These are phyloP conservation scores for Ustulina deusta DNA, from an alignment of 2,329 filamentous ascomycete species.

Conservation along the genomic window DNA sequence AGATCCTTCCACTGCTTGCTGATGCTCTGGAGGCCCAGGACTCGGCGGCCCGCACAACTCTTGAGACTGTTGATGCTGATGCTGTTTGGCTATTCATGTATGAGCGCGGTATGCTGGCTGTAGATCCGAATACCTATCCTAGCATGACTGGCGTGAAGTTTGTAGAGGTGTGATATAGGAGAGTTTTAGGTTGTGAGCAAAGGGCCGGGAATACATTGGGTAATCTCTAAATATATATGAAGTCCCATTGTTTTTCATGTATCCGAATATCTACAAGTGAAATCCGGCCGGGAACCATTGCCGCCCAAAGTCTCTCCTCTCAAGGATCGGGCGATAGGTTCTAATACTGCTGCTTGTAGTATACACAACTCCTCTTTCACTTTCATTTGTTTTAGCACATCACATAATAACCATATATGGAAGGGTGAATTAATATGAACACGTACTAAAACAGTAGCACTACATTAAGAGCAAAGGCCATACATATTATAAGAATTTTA, in stretches of 20 bases:
- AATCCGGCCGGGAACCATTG: neutral
- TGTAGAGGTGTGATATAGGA: constrained; percentile 38
- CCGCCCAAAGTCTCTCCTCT: too few relatives aligned
- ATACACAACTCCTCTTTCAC: too few relatives aligned
- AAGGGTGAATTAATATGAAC: neutral
- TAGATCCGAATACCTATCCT: constrained; percentile 53
- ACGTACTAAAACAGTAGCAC: neutral
- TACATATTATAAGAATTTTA: too few relatives aligned
- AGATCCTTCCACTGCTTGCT: constrained; percentile 73
- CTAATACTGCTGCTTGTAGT: too few relatives aligned
- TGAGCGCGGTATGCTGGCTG: constrained; percentile 56
- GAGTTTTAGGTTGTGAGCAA: neutral
- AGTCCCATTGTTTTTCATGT: neutral
- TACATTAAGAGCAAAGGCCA: neutral
- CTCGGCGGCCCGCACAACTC: constrained; percentile 63
- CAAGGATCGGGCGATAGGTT: too few relatives aligned
- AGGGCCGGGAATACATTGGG: neutral
- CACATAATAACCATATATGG: neutral
- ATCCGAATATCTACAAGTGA: neutral
- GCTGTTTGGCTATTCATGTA: constrained; percentile 79
- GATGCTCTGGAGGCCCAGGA: constrained; percentile 59
- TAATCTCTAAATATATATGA: neutral
- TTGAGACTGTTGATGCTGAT: constrained; percentile 77
- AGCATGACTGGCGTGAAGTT: constrained; percentile 59
- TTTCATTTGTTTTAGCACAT: too few relatives aligned